These are phyloP conservation scores for Lasiosphaeria hispida DNA, from an alignment of 495 filamentous ascomycete species.

Conservation along the genomic window DNA sequence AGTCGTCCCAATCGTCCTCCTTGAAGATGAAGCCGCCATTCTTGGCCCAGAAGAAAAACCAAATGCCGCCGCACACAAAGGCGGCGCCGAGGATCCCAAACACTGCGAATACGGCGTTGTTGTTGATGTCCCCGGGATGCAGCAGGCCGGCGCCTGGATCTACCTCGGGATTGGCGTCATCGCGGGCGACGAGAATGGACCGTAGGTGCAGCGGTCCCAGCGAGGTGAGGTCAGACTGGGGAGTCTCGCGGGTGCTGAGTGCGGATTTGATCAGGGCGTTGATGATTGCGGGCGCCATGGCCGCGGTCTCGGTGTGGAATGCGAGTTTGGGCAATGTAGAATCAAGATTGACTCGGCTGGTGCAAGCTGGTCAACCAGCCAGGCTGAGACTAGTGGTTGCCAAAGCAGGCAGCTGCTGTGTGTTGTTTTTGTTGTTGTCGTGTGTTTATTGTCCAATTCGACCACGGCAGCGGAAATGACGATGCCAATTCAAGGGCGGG, in stretches of 20 bases:
- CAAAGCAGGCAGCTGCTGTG: background rate
- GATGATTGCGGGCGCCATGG: slow-evolving; percentile 35
- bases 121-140: slow-evolving; percentile 71
- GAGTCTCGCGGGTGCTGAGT: slow-evolving; percentile 5
- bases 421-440: background rate
- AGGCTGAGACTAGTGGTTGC: slow-evolving; percentile 10
- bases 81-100: slow-evolving; percentile 80
- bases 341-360: slow-evolving; percentile 19
- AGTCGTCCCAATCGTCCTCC: slow-evolving; percentile 91
- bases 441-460: background rate
- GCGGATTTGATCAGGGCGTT: slow-evolving; percentile 15
- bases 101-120: slow-evolving; percentile 74
- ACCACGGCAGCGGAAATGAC: background rate
- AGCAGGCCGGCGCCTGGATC: slow-evolving; percentile 53
- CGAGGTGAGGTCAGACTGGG: slow-evolving; percentile 18
- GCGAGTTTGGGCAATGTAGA: slow-evolving; percentile 16
- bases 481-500: background rate
- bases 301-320: slow-evolving; percentile 6
- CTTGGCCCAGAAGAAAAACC: slow-evolving; percentile 99
- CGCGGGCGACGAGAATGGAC: slow-evolving; percentile 38
- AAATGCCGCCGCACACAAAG: slow-evolving; percentile 75
- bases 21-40: slow-evolving; percentile 90
- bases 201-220: slow-evolving; percentile 44
- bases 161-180: slow-evolving; percentile 15
- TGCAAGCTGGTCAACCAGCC: slow-evolving; percentile 29